Conservation (phyloP, 1,284 basidiomycete species). For the Anthracocystis setariae region DNA sequence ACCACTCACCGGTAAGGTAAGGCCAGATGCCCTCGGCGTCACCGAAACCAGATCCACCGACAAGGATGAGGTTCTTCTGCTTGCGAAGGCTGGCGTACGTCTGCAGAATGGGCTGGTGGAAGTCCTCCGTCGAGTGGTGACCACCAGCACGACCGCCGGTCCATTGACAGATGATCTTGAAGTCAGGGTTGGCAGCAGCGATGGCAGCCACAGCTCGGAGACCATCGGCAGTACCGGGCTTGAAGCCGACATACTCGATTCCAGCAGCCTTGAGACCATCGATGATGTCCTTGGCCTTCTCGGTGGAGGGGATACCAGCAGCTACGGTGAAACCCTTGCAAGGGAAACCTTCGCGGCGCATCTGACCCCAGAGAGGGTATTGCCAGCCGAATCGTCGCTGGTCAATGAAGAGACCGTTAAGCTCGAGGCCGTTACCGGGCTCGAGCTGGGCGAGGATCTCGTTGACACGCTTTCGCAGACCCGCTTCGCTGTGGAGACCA, state of each 20-base stretch:
- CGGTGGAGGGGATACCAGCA: slow-evolving; percentile 89
- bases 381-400: slow-evolving; percentile 95
- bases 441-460: slow-evolving; percentile 54
- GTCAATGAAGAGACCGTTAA: slow-evolving; percentile 98
- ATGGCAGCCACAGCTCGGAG: slow-evolving; percentile 97
- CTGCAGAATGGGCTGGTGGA: slow-evolving; percentile 92
- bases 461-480: slow-evolving; percentile 83
- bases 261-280: slow-evolving; percentile 79
- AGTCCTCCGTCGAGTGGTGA: slow-evolving; percentile 97
- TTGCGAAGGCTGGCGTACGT: slow-evolving; percentile 91
- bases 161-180: slow-evolving; percentile 98
- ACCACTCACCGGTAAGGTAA: slow-evolving; percentile 96
- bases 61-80: slow-evolving; percentile 86
- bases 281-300: slow-evolving; percentile 94
- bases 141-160: slow-evolving; percentile 99
- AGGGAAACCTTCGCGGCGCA: slow-evolving; percentile 93
- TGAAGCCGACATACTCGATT: slow-evolving; percentile 95
- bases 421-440: slow-evolving; percentile 75
- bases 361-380: slow-evolving; percentile 94
- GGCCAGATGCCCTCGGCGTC: slow-evolving; percentile 95
- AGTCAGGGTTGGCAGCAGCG: slow-evolving; percentile 90
- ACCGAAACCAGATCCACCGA: slow-evolving; percentile 97
- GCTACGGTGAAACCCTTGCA: slow-evolving; percentile 98
- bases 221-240: slow-evolving; percentile 95
- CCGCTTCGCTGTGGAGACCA: slow-evolving; percentile 90